These are phyloP conservation scores for Colletotrichum eremochloae DNA, from an alignment of 2,329 filamentous ascomycete species.

Conservation along the genomic window DNA sequence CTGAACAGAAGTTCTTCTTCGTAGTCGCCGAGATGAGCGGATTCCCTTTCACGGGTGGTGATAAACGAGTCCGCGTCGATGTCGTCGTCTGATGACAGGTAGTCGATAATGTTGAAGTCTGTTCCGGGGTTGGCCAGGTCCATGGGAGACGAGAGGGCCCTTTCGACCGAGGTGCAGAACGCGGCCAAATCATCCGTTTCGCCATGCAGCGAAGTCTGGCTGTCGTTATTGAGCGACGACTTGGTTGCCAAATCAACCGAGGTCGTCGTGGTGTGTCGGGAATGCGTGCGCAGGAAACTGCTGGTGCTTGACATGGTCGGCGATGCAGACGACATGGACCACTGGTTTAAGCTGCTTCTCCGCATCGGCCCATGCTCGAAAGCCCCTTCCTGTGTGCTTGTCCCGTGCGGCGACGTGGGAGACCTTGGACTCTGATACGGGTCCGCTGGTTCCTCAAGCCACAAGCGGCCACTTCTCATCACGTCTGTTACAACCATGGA, in stretches of 20 bases:
- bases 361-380: conserved; percentile 54
- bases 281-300: conserved; percentile 57
- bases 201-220: conserved; percentile 39
- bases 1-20: conserved; percentile 56
- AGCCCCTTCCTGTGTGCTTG: conserved; percentile 50
- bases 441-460: conserved; percentile 32
- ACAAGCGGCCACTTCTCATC: conserved; percentile 39
- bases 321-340: conserved; percentile 59
- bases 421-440: conserved; percentile 45
- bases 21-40: conserved; percentile 46
- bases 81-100: conserved; percentile 55
- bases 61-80: conserved; percentile 54
- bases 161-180: conserved; percentile 38
- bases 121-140: conserved; percentile 6
- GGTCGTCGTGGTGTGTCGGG: conserved; percentile 60
- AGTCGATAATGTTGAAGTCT: conserved; percentile 56
- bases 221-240: conserved; percentile 38
- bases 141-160: conserved; percentile 21
- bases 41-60: conserved; percentile 13
- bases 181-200: conserved; percentile 38
- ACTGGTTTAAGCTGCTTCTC: conserved; percentile 55
- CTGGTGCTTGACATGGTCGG: conserved; percentile 56
- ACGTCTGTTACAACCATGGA: conserved; percentile 20
- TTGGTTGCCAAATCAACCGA: conserved; percentile 56
- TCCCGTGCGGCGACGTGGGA: conserved; percentile 45